phyloP scores from a whole-genome alignment of 1,284 basidiomycete genomes.

The Ceratobasidium sp. region DNA sequence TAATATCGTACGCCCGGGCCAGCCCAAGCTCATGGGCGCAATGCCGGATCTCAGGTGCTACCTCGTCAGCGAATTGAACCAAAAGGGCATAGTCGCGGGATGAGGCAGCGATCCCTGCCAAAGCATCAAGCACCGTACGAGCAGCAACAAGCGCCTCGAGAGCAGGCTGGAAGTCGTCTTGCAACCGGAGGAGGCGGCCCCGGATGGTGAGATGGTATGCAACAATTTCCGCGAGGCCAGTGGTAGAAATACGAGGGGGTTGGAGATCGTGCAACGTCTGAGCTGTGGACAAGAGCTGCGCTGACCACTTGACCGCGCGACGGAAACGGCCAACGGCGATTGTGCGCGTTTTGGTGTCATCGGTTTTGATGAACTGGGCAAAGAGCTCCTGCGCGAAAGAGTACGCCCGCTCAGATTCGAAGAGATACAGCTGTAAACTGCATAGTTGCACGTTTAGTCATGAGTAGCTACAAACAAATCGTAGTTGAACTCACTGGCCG shows the following conservation, averaged over 20 bases:
- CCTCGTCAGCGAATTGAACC: slow-evolving; percentile 83
- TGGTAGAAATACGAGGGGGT: slow-evolving; percentile 62
- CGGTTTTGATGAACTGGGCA: slow-evolving; percentile 63
- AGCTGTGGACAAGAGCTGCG: slow-evolving; percentile 78
- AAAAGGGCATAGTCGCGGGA: slow-evolving; percentile 92
- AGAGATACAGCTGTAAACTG: slow-evolving; percentile 84
- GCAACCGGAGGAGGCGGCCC: slow-evolving; percentile 76
- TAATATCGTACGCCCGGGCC: slow-evolving; percentile 81
- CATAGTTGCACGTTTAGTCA: slow-evolving; percentile 44
- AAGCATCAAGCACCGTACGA: slow-evolving; percentile 75
- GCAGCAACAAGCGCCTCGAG: slow-evolving; percentile 82
- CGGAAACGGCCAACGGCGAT: slow-evolving; percentile 84
- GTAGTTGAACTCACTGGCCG: slow-evolving; percentile 73
- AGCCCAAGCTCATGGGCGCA: slow-evolving; percentile 85
- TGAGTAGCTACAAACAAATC: not conserved
- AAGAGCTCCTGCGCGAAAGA: slow-evolving; percentile 86
- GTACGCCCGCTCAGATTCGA: slow-evolving; percentile 93
- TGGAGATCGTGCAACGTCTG: slow-evolving; percentile 67
- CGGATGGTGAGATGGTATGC: slow-evolving; percentile 77
- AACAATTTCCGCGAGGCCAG: slow-evolving; percentile 68
- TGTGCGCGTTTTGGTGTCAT: slow-evolving; percentile 70
- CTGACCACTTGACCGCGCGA: slow-evolving; percentile 85
- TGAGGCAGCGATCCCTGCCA: slow-evolving; percentile 75
- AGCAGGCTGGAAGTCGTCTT: slow-evolving; percentile 81
- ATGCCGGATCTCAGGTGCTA: slow-evolving; percentile 91